Base-by-base conservation (phyloP, 352 stramenopile genomes). In the Pythium sukuiense region DNA sequence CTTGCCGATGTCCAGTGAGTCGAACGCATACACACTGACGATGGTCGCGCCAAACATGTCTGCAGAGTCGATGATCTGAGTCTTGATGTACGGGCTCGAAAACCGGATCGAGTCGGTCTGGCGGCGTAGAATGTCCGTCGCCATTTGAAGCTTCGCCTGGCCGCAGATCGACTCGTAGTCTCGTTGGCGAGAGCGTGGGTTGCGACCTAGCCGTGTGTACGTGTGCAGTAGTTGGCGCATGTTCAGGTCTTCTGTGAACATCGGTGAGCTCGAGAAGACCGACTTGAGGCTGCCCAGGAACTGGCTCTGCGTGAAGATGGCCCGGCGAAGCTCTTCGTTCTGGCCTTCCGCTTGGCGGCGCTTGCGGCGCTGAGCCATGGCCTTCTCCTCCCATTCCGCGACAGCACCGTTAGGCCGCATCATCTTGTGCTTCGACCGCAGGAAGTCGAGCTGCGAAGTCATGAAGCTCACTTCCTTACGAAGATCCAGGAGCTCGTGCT, bases 201-300 rank as follows among this genome's bases (percentile, higher is more conserved):
- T 76, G 39, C 48, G 69, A 16, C 76, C 74, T n/a, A 88, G 39
- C 6, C 64, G 72, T n/a, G 79, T 88, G 70, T 79, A 87, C 7
- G 77, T 88, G 56, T 89, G 79, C 18, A 89, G 52, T 26, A 87
- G 48, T 30, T 76, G 73, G 29, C 67, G 63, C 75, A 87, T 78
- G 68, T 87, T 84, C 9, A 88, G 61, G 24, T 80, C 74, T 20
- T 67, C 29, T 0, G 59, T 59, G 16, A 62, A 63, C n/a, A 71
- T 49, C 16, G 56, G 55, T 8, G 77, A 61, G 53, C 70, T 76
- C 9, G 59, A 63, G 39, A 89, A 77, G 5, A 81, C 27, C 6
- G 61, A 45, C 43, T 79, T 72, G 33, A 89, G 71, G 14, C 71
- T 74, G 9, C 49, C 26, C 32, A 89, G 71, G 53, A 87, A 88